Evolutionary conservation across 2,329 filamentous ascomycete species (phyloP).

Genomic region (Diaporthe sp.): DNA sequence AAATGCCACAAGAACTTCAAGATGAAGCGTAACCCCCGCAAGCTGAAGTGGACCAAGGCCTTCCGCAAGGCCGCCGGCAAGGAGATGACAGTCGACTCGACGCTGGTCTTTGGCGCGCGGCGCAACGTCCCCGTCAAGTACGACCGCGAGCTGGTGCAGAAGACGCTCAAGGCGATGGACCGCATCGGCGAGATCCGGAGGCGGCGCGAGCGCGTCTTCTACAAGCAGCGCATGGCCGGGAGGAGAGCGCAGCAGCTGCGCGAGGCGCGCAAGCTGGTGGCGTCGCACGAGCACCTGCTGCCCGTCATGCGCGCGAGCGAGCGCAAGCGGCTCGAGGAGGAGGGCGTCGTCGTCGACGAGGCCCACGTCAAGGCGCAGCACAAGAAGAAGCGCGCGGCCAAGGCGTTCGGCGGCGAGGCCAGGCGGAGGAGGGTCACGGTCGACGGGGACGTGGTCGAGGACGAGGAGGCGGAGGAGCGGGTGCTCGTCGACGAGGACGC

Average conservation of each 20-base stretch:
- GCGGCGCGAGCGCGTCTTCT: conserved; percentile 90
- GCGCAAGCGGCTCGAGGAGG: conserved; percentile 51
- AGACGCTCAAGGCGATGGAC: conserved; percentile 93
- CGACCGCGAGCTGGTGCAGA: conserved; percentile 90
- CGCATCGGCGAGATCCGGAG: conserved; percentile 87
- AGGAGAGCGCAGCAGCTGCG: conserved; percentile 87
- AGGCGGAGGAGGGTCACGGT: conserved; percentile 53
- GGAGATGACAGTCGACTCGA: conserved; percentile 92
- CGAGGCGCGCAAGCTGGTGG: conserved; percentile 87
- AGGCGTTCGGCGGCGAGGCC: conserved; percentile 58
- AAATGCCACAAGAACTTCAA: conserved; percentile 84
- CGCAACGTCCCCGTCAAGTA: conserved; percentile 96
- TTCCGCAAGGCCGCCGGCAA: conserved; percentile 89
- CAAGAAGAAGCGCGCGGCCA: conserved; percentile 47
- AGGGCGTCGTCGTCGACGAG: conserved; percentile 54
- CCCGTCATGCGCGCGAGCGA: conserved; percentile 77
- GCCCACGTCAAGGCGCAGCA: conserved; percentile 42
- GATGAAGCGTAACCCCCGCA: conserved; percentile 96
- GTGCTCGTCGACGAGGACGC: conserved; percentile 48
- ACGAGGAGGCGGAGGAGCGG: conserved; percentile 42
- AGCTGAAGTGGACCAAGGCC: conserved; percentile 94
- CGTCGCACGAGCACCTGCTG: conserved; percentile 92
- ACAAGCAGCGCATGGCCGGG: conserved; percentile 92
- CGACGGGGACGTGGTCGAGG: conserved; percentile 59
- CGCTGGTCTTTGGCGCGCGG: conserved; percentile 90